Evolutionary conservation across 176 grass and related monocot genomes (phyloP), one percentile per base, ranked within the genome.

Genomic region (Bromus sterilis): DNA sequence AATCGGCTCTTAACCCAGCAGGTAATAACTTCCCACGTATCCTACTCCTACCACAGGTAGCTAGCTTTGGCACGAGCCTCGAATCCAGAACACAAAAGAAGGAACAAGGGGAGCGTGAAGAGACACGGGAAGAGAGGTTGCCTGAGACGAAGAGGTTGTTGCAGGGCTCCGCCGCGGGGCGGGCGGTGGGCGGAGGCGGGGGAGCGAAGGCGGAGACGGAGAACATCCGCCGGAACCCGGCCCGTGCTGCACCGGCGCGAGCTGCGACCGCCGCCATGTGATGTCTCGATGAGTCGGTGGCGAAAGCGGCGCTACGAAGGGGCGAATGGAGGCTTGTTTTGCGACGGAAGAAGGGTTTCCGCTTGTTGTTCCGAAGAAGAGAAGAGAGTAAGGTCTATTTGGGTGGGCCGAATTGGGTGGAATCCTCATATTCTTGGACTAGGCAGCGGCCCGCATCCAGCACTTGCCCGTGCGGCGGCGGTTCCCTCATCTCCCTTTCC

Each of bases 101-200:
- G 16, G 66, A 65, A 62, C 32, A 30, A 42, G 58, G 24, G 72
- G 11, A 12, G 65, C 21, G 23, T 25, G 18, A 20, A 80, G 51
- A 77, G 66, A 25, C 16, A 68, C 20, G 70, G 65, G 51, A 65
- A 32, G 82, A 69, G 69, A 61, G 40, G 42, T 62, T 71, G 46
- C 93, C 90, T 84, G 93, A 96, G 64, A 96, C 88, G 79, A 93
- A 96, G 55, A 96, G 93, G 74, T 89, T 96, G 32, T 87, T 90
- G 58, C 90, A 93, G 28, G 93, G 93, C 2, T 96, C 88, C 25
- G 85, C 90, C 23, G 37, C 10, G 11, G 85, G 80, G 40, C 85
- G 85, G 25, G 69, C 85, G 15, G 86, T 86, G 9, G 87, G 87
- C 0, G 85, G 60, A 72, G 82, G 77, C 42, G 88, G 76, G 20